These are phyloP conservation scores for Meyerozyma elateridarum DNA, from an alignment of 1,139 yeast genomes.

Conservation along the genomic window DNA sequence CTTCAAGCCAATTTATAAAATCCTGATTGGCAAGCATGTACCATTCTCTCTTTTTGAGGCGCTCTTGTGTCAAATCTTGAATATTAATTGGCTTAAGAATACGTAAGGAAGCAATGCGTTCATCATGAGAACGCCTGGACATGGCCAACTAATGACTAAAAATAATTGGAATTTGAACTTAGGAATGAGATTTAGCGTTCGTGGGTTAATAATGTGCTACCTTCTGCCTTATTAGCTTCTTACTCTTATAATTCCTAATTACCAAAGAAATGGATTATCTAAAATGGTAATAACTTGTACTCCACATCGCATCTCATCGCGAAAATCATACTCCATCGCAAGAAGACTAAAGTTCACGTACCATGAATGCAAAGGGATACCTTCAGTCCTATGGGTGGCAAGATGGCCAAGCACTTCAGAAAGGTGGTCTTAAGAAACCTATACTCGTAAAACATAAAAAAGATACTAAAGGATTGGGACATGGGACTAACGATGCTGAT, in stretches of 20 bases:
- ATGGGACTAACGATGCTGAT: slow-evolving; percentile 64
- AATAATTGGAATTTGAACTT: too few species aligned
- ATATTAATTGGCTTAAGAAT: slow-evolving; percentile 7
- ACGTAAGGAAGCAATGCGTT: slow-evolving; percentile 15
- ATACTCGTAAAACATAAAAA: slow-evolving; percentile 84
- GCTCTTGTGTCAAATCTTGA: slow-evolving; percentile 14
- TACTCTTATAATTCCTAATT: slow-evolving; percentile 8
- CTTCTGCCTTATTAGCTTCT: too few species aligned
- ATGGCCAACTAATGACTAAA: too few species aligned
- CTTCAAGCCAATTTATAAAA: slow-evolving; percentile 24
- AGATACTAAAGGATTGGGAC: slow-evolving; percentile 87
- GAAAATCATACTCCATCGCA: slow-evolving; percentile 2
- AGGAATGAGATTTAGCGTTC: too few species aligned
- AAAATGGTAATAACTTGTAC: slow-evolving; percentile 1
- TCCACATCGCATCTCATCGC: slow-evolving; percentile 5
- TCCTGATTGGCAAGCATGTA: slow-evolving; percentile 21
- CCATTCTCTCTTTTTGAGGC: slow-evolving; percentile 17
- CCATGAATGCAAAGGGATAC: slow-evolving; percentile 74
- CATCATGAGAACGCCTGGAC: slow-evolving; percentile 19
- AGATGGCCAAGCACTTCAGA: slow-evolving; percentile 78
- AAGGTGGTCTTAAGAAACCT: slow-evolving; percentile 82
- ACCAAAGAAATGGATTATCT: slow-evolving; percentile 1
- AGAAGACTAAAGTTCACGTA: slow-evolving; percentile 1
- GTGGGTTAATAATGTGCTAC: too few species aligned
- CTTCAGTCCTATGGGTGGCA: slow-evolving; percentile 83